Base-by-base conservation (phyloP, 2,329 filamentous ascomycete species). In the Claviceps digitariae region DNA sequence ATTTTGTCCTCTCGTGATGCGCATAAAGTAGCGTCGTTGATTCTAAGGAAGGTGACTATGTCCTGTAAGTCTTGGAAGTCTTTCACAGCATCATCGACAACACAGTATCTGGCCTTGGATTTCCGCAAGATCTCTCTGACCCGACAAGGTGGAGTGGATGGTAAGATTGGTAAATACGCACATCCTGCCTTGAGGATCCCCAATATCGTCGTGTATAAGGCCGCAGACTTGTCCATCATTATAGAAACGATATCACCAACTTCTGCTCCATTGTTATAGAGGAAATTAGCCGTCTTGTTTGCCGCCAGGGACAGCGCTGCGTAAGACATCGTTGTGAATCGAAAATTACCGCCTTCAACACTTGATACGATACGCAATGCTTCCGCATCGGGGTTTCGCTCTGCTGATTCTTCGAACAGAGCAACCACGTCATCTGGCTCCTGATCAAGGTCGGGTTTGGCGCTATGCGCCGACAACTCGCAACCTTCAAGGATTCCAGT, bases 111-210 rank as follows among this genome's bases (percentile, higher is more conserved):
- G 2, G 83, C 72, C 0, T 71, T 66, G 0, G 85, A 78, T 59
- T 87, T 81, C 1, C 66, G 57, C 17, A 94, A 58, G 23, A 93
- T 87, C 2, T 75, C 70, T 2, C 71, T 64, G 1, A 86, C 70
- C 50, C 87, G 75, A 10, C 80, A 74, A 1, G 62, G 23, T 0
- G 89, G 87, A 0, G 83, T 86, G n/a, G 77, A 81, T 1, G 87
- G 85, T 1, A 87, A 74, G 4, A 95, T 73, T 0, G 89, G 88
- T n/a, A 95, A 69, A 62, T 94, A 93, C 8, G 83, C 87, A 60
- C 82, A 83, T 9, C 88, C 87, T 5, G 81, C 72, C 61, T 94
- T 94, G 34, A 88, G 66, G 23, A 84, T 77, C 1, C 81, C 89
- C 31, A 95, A 72, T 27, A 95, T 87, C 0, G 82, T 76, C 29